Evolutionary conservation across 345 rosid genomes (phyloP), one percentile per base, ranked within the genome.

Genomic region (Draba incana): DNA sequence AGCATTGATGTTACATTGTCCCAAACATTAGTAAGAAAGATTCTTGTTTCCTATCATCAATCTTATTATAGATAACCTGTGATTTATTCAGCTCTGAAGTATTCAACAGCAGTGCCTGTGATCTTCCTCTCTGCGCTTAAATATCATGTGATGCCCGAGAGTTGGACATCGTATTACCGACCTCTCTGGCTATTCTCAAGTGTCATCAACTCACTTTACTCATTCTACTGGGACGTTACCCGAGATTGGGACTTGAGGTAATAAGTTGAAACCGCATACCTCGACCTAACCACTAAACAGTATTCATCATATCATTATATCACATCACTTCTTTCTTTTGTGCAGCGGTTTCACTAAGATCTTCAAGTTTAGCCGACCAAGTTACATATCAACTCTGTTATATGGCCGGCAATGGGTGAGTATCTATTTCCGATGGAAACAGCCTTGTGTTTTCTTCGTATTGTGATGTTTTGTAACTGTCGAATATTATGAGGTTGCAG

Each of bases 201-300:
- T 51, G 85, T 92, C 57, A 49, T 94, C 72, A 94, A 94, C 81
- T 94, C 99, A 23, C 80, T 88, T 10, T 94, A 91, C 75, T 94
- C 99, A 8, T 94, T 91, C 81, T 92, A 92, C 78, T 94, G 99
- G 99, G 97, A 94, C 44, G 86, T 94, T 56, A 91, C 93, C 64
- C 84, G 99, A 55, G 99, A 94, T 83, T 94, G 99, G 99, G 98
- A 92, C 87, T 65, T 91, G 74, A 94, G 98, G 99, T 92, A 84
- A 39, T 48, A 31, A 2, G 6, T 5, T 8, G 15, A 48, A 63
- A 57, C 66, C 7, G 4, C 59, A 15, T 62, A n/a, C 53, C 31
- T 16, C 42, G 13, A 13, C 47, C 13, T 47, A 38, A 11, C 48
- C 47, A 10, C 1, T 8, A 39, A 47, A 46, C 73, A 47, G 37